A percentile compares a stretch with the other conserved stretches of the same genome.
Evolutionary conservation across 768 basidiomycete species (phyloP).

Genomic region (Trametes sanguinea): DNA sequence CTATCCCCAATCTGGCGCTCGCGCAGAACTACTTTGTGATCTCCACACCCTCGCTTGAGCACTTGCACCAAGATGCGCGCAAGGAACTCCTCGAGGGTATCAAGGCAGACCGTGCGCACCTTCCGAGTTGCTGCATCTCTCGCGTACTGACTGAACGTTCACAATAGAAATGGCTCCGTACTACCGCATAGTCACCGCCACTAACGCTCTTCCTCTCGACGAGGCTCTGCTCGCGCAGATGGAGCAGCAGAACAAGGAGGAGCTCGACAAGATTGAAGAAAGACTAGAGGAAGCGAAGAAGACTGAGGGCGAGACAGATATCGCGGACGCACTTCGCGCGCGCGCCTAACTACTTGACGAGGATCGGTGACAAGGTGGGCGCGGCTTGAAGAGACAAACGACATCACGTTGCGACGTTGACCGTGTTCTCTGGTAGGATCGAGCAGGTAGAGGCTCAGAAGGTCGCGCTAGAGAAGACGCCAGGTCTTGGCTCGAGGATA

Average conservation of each 20-base stretch:
- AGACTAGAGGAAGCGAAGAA: slow-evolving; percentile 84
- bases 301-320: slow-evolving; percentile 91
- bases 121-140: too few relatives aligned
- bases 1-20: slow-evolving; percentile 83
- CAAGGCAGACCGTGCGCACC: slow-evolving; percentile 70
- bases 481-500: slow-evolving; percentile 90
- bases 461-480: slow-evolving; percentile 86
- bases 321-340: slow-evolving; percentile 82
- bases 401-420: background rate
- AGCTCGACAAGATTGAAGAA: slow-evolving; percentile 74
- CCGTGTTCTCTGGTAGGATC: slow-evolving; percentile 52
- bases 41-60: slow-evolving; percentile 56
- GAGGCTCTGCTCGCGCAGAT: slow-evolving; percentile 54
- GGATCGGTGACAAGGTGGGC: slow-evolving; percentile 78
- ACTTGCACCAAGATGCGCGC: slow-evolving; percentile 69
- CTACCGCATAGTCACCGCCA: slow-evolving; percentile 58
- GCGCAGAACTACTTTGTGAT: slow-evolving; percentile 81
- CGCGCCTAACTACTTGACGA: slow-evolving; percentile 83
- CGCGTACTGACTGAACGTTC: too few relatives aligned
- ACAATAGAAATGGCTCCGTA: slow-evolving; percentile 85
- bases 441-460: slow-evolving; percentile 78
- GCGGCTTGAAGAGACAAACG: background rate
- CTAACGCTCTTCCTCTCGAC: slow-evolving; percentile 53
- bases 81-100: slow-evolving; percentile 71
- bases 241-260: slow-evolving; percentile 68